Conservation (phyloP, 73 alveolate genomes). For the Effrenium voratum region DNA sequence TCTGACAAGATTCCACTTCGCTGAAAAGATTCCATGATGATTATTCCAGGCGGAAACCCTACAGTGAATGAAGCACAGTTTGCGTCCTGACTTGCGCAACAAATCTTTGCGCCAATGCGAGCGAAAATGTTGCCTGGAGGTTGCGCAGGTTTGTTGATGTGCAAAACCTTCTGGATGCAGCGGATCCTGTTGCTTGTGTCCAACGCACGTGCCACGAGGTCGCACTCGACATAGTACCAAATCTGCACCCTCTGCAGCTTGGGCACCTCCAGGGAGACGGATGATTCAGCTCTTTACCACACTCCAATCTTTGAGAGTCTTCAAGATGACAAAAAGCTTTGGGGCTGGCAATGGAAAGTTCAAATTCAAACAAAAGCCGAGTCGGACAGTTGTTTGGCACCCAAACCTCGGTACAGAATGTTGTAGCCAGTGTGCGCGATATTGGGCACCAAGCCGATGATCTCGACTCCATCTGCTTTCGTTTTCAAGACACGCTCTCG, state of each 20-base stretch:
- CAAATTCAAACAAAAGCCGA: neutral
- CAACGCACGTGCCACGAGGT: constrained; percentile 55
- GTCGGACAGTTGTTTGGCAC: neutral
- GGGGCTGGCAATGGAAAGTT: neutral
- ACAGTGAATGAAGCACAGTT: too few relatives aligned
- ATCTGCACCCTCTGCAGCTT: neutral
- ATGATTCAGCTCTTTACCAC: too few relatives aligned
- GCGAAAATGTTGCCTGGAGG: too few relatives aligned
- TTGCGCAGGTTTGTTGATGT: constrained; percentile 9
- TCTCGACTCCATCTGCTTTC: neutral
- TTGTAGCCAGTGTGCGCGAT: neutral
- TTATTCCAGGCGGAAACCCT: too few relatives aligned
- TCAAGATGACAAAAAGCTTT: neutral
- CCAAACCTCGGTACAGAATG: neutral
- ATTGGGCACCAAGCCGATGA: neutral
- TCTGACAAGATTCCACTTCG: too few relatives aligned
- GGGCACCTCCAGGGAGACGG: neutral
- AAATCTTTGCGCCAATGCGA: too few relatives aligned
- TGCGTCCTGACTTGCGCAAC: too few relatives aligned
- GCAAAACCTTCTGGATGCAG: constrained; percentile 53
- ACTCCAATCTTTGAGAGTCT: too few relatives aligned
- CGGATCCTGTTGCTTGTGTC: constrained; percentile 3
- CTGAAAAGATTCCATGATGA: too few relatives aligned
- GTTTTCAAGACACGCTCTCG: neutral
- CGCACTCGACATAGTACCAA: constrained; percentile 64